Evolutionary conservation across 129 eudicot species (phyloP).

Genomic region (Saussurea involucrata): DNA sequence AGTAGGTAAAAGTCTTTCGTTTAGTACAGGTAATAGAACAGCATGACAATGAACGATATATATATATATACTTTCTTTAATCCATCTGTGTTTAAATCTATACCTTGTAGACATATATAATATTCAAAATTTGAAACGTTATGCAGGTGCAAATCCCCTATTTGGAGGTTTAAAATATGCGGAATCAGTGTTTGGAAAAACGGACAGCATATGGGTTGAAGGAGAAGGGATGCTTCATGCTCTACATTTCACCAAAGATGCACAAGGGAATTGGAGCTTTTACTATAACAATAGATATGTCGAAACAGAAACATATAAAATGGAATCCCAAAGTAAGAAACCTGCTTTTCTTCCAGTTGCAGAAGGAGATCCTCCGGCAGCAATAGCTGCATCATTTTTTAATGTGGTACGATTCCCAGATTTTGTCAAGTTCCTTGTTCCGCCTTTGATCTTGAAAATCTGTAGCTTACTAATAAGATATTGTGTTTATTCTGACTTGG

Average conservation of each 20-base stretch:
- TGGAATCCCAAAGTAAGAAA: slow-evolving; percentile 15
- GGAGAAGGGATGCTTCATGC: slow-evolving; percentile 47
- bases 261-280: slow-evolving; percentile 17
- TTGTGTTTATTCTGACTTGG: background rate
- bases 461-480: background rate
- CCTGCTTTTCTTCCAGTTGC: slow-evolving; percentile 26
- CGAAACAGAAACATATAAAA: slow-evolving; percentile 33
- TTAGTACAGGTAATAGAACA: background rate
- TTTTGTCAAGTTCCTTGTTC: background rate
- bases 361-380: slow-evolving; percentile 26
- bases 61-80: too few species aligned
- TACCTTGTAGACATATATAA: background rate
- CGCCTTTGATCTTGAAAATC: background rate
- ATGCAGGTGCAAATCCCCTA: slow-evolving; percentile 31
- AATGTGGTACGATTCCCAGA: slow-evolving; percentile 11
- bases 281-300: slow-evolving; percentile 27
- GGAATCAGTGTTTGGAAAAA: slow-evolving; percentile 28
- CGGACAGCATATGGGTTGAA: slow-evolving; percentile 29
- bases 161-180: slow-evolving; percentile 27
- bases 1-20: too few species aligned
- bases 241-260: slow-evolving; percentile 17
- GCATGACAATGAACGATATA: background rate
- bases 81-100: too few species aligned
- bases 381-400: slow-evolving; percentile 6
- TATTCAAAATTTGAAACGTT: background rate